A percentile compares a stretch with the other conserved stretches of the same genome.
phyloP scores from a whole-genome alignment of 116 monocot genomes.

The Zostera marina region DNA sequence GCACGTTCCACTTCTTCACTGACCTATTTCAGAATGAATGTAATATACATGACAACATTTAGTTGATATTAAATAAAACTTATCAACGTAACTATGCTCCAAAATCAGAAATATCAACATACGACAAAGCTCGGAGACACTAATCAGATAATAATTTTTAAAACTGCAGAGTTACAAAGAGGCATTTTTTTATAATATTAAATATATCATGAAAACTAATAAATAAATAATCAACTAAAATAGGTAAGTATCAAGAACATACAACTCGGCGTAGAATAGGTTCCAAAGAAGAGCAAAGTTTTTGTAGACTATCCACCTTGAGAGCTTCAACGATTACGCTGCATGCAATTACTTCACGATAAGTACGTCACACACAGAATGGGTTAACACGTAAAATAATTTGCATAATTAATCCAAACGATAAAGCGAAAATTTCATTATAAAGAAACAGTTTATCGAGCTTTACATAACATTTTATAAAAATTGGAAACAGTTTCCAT shows the following conservation, averaged over 20 bases:
- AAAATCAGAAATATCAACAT: too few relatives aligned
- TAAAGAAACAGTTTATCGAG: too few relatives aligned
- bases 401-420: background rate
- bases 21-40: conserved; percentile 22
- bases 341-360: conserved; percentile 3
- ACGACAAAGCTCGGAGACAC: too few relatives aligned
- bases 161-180: too few relatives aligned
- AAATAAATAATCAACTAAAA: background rate
- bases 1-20: conserved; percentile 98
- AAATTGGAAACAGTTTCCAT: too few relatives aligned
- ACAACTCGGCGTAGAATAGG: conserved; percentile 87
- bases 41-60: too few relatives aligned
- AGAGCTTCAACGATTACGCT: conserved; percentile 88
- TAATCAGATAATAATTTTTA: too few relatives aligned
- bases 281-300: conserved; percentile 79
- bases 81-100: background rate
- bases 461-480: too few relatives aligned
- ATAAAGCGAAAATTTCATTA: background rate
- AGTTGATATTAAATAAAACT: background rate
- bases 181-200: too few relatives aligned
- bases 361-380: background rate
- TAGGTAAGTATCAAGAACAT: conserved; percentile 14
- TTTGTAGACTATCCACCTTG: conserved; percentile 70
- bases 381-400: background rate
- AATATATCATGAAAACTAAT: background rate